phyloP scores from a whole-genome alignment of 2,329 filamentous ascomycete genomes.

The Cryphonectria nitschkei region DNA sequence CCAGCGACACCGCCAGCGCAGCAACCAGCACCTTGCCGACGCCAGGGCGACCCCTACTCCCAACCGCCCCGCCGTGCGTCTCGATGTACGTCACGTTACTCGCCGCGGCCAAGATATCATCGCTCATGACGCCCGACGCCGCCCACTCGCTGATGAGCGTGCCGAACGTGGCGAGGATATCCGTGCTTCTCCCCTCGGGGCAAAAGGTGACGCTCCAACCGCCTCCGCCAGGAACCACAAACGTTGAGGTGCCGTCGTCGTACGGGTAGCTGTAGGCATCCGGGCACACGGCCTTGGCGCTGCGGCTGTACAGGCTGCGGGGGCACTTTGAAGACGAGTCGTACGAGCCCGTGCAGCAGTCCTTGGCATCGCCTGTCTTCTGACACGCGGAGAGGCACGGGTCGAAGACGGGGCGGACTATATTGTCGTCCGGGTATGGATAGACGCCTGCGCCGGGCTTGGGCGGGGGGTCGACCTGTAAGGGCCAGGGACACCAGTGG shows the following conservation, averaged over 20 bases:
- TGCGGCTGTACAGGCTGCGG: conserved; percentile 68
- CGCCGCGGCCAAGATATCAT: conserved; percentile 38
- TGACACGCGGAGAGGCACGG: conserved; percentile 80
- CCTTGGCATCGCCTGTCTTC: conserved; percentile 65
- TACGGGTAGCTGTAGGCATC: conserved; percentile 83
- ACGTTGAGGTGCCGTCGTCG: conserved; percentile 62
- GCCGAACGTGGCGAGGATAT: conserved; percentile 58
- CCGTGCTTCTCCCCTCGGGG: conserved; percentile 63
- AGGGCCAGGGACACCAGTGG: conserved; percentile 80
- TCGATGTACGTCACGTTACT: conserved; percentile 44
- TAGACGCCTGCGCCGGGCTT: conserved; percentile 78
- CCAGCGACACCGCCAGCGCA: conserved; percentile 21
- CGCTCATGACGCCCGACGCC: conserved; percentile 43
- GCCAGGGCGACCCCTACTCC: neutral
- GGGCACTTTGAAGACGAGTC: conserved; percentile 65
- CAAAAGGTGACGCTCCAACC: conserved; percentile 83
- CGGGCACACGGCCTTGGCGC: conserved; percentile 76
- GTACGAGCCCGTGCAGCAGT: conserved; percentile 77
- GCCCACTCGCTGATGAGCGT: conserved; percentile 54
- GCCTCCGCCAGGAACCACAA: conserved; percentile 67
- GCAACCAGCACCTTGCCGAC: conserved; percentile 22
- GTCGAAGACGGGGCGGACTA: conserved; percentile 72
- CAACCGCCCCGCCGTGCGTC: conserved; percentile 27
- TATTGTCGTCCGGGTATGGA: conserved; percentile 77
- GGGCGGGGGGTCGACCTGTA: conserved; percentile 68